Evolutionary conservation across 139 green algal species (phyloP), one percentile per base, ranked within the genome.

Genomic region (Tetratostichococcus sp.): DNA sequence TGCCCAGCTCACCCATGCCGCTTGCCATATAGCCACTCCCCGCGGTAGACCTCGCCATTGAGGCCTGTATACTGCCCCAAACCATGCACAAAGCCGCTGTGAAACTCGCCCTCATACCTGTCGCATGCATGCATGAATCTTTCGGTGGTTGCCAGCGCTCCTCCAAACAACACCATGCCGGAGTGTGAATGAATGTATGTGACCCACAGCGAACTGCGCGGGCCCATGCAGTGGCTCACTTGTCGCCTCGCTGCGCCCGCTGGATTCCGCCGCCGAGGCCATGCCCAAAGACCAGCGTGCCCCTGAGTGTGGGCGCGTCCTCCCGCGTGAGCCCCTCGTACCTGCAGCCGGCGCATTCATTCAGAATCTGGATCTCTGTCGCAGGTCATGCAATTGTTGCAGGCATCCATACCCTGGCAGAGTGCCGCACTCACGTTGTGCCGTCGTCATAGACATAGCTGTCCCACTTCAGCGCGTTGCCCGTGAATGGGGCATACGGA

Each of bases 31-130:
- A 88, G 85, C 80, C 86, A 97, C 83, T 97, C 90, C 26, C 92
- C 92, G 2, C 89, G 82, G 78, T 87, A 96, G 1, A 94, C 74
- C 86, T 93, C 86, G 23, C 86, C 86, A 23, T 76, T 79, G 43
- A 79, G 65, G 57, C 71, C 80, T 30, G 86, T 92, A 70, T 92
- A 90, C 82, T 93, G 86, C 0, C 93, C 93, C 69, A 97, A 75
- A 57, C 93, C 93, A 77, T 95, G 83, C 6, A 88, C 92, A 67
- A 91, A 97, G 68, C 93, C 93, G 16, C 73, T 81, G 75, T 93
- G 69, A 74, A 97, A 96, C 83, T 97, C 91, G 39, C 91, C 93
- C 77, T 97, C 93, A 75, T 93, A 97, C 79, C 86, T 95, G 85
- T 33, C n/a, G n/a, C n/a, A n/a, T n/a, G n/a, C n/a, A n/a, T n/a